Evolutionary conservation across 1,284 basidiomycete species (phyloP).

Genomic region (Rhodofomes roseus): DNA sequence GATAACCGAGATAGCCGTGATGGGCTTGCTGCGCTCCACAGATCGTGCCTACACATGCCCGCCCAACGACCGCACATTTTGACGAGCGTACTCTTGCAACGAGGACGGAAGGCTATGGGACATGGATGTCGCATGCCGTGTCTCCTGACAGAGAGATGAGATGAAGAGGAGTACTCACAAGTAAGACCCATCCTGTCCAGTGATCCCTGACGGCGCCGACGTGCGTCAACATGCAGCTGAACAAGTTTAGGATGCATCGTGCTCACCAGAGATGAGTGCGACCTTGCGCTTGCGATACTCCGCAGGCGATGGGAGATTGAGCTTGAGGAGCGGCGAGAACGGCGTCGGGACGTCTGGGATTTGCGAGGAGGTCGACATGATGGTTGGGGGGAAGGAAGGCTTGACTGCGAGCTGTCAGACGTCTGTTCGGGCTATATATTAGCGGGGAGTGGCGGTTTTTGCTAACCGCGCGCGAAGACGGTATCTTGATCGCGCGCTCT

Average conservation of each 20-base stretch:
- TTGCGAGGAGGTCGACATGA: slow-evolving; percentile 18
- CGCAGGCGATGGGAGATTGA: slow-evolving; percentile 64
- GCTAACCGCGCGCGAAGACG: background rate
- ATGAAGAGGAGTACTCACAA: slow-evolving; percentile 51
- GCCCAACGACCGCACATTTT: background rate
- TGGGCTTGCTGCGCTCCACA: background rate
- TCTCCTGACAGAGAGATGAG: background rate
- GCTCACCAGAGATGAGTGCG: slow-evolving; percentile 80
- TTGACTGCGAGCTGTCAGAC: background rate
- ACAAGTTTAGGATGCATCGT: slow-evolving; percentile 2
- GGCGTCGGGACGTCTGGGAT: slow-evolving; percentile 24
- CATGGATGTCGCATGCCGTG: slow-evolving; percentile 14
- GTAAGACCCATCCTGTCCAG: slow-evolving; percentile 90
- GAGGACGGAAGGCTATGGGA: background rate
- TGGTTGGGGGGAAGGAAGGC: background rate
- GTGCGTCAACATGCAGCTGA: slow-evolving; percentile 5
- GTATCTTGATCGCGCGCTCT: background rate
- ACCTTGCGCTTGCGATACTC: slow-evolving; percentile 86
- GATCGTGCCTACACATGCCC: background rate
- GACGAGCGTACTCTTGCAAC: too few species aligned
- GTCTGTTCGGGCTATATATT: background rate
- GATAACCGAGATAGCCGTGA: background rate
- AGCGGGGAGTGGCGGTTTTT: background rate
- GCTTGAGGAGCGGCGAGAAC: slow-evolving; percentile 42
- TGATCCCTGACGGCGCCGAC: slow-evolving; percentile 60